Percentiles rank a stretch among this genome's conserved stretches.
phyloP scores from a whole-genome alignment of 352 stramenopile genomes.

The Pythium phragmitis region DNA sequence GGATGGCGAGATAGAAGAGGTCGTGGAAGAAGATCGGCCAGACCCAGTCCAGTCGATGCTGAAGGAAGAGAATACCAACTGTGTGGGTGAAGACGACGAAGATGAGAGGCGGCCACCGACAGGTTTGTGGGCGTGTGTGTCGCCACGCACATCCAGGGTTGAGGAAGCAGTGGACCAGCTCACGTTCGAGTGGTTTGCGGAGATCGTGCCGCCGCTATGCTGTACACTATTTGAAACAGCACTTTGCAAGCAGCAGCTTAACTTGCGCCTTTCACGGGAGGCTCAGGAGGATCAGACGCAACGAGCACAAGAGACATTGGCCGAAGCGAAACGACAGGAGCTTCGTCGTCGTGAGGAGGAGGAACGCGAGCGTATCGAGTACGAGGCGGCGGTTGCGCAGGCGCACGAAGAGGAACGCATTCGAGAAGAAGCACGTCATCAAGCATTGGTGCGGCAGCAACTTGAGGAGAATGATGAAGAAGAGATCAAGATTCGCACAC shows the following conservation, averaged over 20 bases:
- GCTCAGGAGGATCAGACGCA: slow-evolving; percentile 19
- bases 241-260: slow-evolving; percentile 13
- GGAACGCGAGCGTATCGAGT: slow-evolving; percentile 9
- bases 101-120: neutral
- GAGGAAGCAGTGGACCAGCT: slow-evolving; percentile 41
- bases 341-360: slow-evolving; percentile 6
- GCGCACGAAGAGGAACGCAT: slow-evolving; percentile 29
- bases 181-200: slow-evolving; percentile 38
- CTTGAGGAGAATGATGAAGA: slow-evolving; percentile 54
- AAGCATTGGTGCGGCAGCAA: slow-evolving; percentile 36
- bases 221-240: neutral
- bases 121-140: slow-evolving; percentile 12
- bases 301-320: slow-evolving; percentile 1
- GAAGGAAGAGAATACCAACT: neutral
- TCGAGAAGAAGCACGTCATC: slow-evolving; percentile 24
- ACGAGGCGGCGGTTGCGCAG: slow-evolving; percentile 13
- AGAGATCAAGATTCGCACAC: slow-evolving; percentile 55
- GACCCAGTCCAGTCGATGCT: neutral
- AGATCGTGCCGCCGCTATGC: slow-evolving; percentile 22
- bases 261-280: slow-evolving; percentile 21
- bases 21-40: slow-evolving; percentile 28
- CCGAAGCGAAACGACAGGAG: slow-evolving; percentile 11
- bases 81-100: neutral
- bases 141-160: slow-evolving; percentile 25
- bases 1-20: slow-evolving; percentile 50